These are phyloP conservation scores for Penicillium polonicum DNA, from an alignment of 2,329 filamentous ascomycete genomes.

Conservation along the genomic window DNA sequence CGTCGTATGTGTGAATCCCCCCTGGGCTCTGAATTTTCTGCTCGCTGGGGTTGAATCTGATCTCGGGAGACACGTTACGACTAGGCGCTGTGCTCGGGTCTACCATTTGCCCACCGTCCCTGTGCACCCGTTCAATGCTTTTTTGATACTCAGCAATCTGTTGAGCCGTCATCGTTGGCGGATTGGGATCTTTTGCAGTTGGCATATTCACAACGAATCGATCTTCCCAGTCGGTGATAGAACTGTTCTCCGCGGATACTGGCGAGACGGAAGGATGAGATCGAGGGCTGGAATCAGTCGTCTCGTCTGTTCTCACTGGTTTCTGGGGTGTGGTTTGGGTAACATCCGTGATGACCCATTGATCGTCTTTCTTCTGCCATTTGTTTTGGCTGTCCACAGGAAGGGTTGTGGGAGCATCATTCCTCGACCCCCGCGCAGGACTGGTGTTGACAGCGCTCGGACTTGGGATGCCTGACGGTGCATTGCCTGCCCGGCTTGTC, in stretches of 20 bases:
- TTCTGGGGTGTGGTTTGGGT: constrained; percentile 24
- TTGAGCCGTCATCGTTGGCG: constrained; percentile 39
- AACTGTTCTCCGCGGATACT: constrained; percentile 31
- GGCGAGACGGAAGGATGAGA: constrained; percentile 34
- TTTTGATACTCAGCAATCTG: constrained; percentile 43
- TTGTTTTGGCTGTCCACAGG: constrained; percentile 22
- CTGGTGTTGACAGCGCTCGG: constrained; percentile 31
- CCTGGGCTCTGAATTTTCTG: constrained; percentile 15
- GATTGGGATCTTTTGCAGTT: constrained; percentile 43
- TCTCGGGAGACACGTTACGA: constrained; percentile 30
- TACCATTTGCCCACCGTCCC: constrained; percentile 31
- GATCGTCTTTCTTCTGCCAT: constrained; percentile 37
- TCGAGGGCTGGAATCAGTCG: constrained; percentile 26
- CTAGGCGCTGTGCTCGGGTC: constrained; percentile 35
- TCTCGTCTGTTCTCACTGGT: constrained; percentile 20
- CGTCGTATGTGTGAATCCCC: constrained; percentile 13
- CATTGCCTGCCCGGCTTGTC: constrained; percentile 30
- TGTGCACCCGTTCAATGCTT: constrained; percentile 35
- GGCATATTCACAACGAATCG: constrained; percentile 47
- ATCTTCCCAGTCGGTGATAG: constrained; percentile 40
- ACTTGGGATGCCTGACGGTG: constrained; percentile 39
- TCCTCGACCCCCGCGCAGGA: constrained; percentile 19
- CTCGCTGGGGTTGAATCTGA: constrained; percentile 30
- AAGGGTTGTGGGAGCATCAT: constrained; percentile 8
- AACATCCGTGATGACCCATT: constrained; percentile 35